Evolutionary conservation across 192 early-diverging fungal genomes (phyloP), one percentile per base, ranked within the genome.

Genomic region (Funneliformis geosporum): DNA sequence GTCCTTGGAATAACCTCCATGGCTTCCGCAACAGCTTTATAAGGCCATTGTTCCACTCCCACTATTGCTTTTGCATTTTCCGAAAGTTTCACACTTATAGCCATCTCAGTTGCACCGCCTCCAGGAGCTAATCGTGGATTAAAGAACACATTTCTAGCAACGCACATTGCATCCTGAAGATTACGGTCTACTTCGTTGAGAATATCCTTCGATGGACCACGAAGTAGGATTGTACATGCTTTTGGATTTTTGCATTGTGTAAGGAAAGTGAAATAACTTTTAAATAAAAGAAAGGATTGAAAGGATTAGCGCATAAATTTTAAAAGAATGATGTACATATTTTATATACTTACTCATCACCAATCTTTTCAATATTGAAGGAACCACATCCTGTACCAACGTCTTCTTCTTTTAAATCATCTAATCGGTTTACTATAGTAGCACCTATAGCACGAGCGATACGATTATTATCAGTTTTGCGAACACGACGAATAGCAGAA

Each of bases 401-500:
- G 85, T 99, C 98, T 44, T 88, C 82, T 79, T 96, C 96, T 87
- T 97, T 97, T 67, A 99, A 90, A 85, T 99, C 98, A 81, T 99
- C 98, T 2, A 96, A 94, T 39, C 94, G 91, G 86, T 95, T 97
- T 75, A 98, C 96, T 80, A 99, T 98, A 14, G 92, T 96, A 27
- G 98, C 98, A 0, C 98, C 98, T 21, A 93, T 93, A 80, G 98
- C 98, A 80, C 98, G 95, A 25, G 98, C 93, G 88, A 99, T 97
- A 81, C 98, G 95, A 90, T 98, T 95, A 88, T 99, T 99, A 85
- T 99, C 98, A 12, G 95, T 97, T 88, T 99, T 99, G 83, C 94
- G 93, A 79, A 97, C 95, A 84, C 98, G 95, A 68, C 98, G 95
- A 72, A 99, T 94, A 69, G 96, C 96, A 47, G 98, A 97, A 84